Base-by-base conservation (phyloP, 345 rosid species). In the Syzygium aromaticum region DNA sequence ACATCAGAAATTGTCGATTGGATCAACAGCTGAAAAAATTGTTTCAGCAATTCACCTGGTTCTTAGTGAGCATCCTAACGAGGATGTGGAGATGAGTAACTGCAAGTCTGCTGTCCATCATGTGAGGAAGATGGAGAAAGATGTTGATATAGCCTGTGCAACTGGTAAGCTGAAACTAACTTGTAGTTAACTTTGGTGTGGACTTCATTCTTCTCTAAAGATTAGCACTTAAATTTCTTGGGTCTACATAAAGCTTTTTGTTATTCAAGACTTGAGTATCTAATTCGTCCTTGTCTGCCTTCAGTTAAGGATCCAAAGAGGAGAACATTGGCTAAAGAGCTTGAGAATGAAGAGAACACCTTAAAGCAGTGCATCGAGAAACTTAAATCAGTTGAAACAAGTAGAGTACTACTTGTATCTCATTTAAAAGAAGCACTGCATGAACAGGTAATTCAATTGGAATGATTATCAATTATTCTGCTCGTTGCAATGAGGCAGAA, bases 11-110 rank as follows among this genome's bases (percentile, higher is more conserved):
- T 88, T 93, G 84, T 88, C 96, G 27, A 87, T 94, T 86, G 98
- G 99, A 85, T 93, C 98, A 67, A 88, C 92, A 23, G 96, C 98
- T 59, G 99, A 98, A 92, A 96, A 95, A 93, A 95, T 98, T 88
- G 94, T 96, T 59, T 96, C 99, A 1, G 99, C 99, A 27, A 95
- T 93, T 90, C 96, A 96, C 89, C 52, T 86, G 93, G 93, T 98
- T 30, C 92, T 93, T 57, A 91, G 94, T 86, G 99, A 96, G 52
- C 94, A 93, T 64, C 87, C 93, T n/a, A 93, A 91, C 73, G 98
- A 98, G 90, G 99, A 96, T 87, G 93, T 90, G 64, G 98, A 95
- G 91, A 95, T 95, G 97, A 94, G 86, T 64, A 94, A 92, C 87
- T 98, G 99, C 87, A 95, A 94, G 88, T 94, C 99, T 85, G 93